A percentile compares a stretch with the other conserved stretches of the same genome.
Evolutionary conservation across 2,329 filamentous ascomycete genomes (phyloP).

Genomic region (Fusarium globosum): DNA sequence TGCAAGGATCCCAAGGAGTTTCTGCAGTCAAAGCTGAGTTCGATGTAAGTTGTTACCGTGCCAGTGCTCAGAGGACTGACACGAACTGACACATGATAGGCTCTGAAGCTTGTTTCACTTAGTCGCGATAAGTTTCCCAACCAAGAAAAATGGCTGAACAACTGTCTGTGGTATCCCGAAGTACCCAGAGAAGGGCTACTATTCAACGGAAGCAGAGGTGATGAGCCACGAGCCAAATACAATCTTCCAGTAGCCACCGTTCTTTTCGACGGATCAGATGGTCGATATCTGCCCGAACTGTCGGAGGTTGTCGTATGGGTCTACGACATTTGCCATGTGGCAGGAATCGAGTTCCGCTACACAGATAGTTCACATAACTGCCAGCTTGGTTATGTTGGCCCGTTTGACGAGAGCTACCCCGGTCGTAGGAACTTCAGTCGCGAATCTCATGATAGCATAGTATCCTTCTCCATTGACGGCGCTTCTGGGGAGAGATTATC

Average conservation of each 20-base stretch:
- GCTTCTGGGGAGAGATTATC: not conserved
- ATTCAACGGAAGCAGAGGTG: not conserved
- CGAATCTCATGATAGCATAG: not conserved
- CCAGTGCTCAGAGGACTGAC: not conserved
- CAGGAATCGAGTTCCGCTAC: not conserved
- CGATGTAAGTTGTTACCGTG: not conserved
- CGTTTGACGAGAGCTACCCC: not conserved
- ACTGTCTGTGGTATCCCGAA: not conserved
- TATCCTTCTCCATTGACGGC: not conserved
- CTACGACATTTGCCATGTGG: not conserved
- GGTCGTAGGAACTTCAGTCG: not conserved
- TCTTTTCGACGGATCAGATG: not conserved
- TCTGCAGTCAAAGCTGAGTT: not conserved
- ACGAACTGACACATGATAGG: not conserved
- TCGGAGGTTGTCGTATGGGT: not conserved
- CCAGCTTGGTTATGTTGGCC: not conserved
- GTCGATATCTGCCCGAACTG: not conserved
- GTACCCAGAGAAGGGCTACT: not conserved
- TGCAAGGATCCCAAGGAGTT: not conserved
- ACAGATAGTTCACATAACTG: not conserved
- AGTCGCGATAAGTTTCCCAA: accelerated
- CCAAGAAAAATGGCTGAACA: not conserved
- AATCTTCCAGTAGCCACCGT: not conserved
- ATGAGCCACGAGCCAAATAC: not conserved
- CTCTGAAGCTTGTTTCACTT: not conserved